A percentile compares a stretch with the other conserved stretches of the same genome.
These are phyloP conservation scores for Zymoseptoria brevis DNA, from an alignment of 2,329 filamentous ascomycete genomes.

Conservation along the genomic window DNA sequence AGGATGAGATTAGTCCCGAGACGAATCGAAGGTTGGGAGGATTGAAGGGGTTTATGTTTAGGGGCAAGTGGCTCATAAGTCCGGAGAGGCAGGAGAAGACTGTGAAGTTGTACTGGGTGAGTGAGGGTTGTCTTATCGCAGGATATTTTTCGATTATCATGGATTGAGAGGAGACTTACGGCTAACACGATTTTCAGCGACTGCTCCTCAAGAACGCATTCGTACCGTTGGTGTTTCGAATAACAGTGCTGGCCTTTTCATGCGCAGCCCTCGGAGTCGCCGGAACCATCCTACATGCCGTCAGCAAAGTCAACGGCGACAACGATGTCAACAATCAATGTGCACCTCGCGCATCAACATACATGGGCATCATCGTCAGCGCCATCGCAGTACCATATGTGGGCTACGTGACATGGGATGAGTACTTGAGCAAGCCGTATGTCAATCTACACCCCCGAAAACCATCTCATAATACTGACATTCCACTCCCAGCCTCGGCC, in stretches of 20 bases:
- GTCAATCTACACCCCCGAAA: conserved; percentile 6
- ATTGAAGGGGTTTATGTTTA: conserved; percentile 29
- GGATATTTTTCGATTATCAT: neutral
- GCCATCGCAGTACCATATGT: conserved; percentile 83
- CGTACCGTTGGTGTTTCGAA: conserved; percentile 73
- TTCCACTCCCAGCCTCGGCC: conserved; percentile 48
- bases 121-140: conserved; percentile 3
- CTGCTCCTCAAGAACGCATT: conserved; percentile 72
- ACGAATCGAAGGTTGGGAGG: conserved; percentile 31
- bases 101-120: conserved; percentile 28
- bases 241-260: conserved; percentile 76
- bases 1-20: conserved; percentile 37
- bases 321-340: conserved; percentile 29
- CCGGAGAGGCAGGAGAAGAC: conserved; percentile 29
- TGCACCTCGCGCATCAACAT: conserved; percentile 53
- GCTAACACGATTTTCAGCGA: conserved; percentile 30
- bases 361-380: conserved; percentile 86
- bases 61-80: conserved; percentile 37
- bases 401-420: conserved; percentile 88
- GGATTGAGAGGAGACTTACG: neutral
- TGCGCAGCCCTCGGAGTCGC: conserved; percentile 73
- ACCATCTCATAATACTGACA: conserved; percentile 7
- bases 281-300: conserved; percentile 57
- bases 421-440: conserved; percentile 82
- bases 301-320: conserved; percentile 32